phyloP scores from a whole-genome alignment of 1,284 basidiomycete species.

The Takashimella koratensis region DNA sequence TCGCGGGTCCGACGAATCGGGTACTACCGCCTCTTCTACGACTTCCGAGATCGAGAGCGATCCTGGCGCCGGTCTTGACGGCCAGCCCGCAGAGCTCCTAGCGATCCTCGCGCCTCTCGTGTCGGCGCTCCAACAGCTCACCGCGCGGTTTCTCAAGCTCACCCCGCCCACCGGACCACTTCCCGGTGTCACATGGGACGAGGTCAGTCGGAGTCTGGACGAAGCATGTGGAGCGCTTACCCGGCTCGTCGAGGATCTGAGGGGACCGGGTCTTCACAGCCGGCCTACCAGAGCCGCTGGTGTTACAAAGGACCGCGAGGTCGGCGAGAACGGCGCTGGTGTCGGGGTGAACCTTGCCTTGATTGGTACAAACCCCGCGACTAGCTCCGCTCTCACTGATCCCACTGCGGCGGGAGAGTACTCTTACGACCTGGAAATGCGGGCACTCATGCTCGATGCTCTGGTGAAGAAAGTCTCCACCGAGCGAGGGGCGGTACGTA shows the following conservation, averaged over 20 bases:
- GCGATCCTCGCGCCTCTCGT: slow-evolving; percentile 18
- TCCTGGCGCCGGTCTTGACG: not conserved
- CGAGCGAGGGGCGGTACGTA: slow-evolving; percentile 9
- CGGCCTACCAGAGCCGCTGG: too few species aligned
- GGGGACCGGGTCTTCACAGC: too few species aligned
- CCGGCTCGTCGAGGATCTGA: not conserved
- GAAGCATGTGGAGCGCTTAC: not conserved
- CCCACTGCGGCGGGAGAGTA: not conserved
- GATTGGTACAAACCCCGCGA: not conserved
- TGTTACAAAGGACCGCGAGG: too few species aligned
- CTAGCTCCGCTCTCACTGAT: not conserved
- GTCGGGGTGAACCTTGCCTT: too few species aligned
- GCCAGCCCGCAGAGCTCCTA: slow-evolving; percentile 8
- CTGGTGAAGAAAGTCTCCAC: slow-evolving; percentile 25
- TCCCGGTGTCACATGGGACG: not conserved
- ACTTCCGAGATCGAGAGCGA: not conserved
- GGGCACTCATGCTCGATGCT: slow-evolving; percentile 22
- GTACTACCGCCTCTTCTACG: not conserved
- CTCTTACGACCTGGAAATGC: slow-evolving; percentile 25
- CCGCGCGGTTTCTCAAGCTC: not conserved
- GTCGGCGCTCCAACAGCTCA: slow-evolving; percentile 12
- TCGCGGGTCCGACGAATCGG: not conserved
- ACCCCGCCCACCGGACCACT: not conserved
- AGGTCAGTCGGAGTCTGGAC: not conserved
- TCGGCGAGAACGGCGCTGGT: too few species aligned